These are phyloP conservation scores for Aureoboletus auriporus DNA, from an alignment of 768 basidiomycete species.

Conservation along the genomic window DNA sequence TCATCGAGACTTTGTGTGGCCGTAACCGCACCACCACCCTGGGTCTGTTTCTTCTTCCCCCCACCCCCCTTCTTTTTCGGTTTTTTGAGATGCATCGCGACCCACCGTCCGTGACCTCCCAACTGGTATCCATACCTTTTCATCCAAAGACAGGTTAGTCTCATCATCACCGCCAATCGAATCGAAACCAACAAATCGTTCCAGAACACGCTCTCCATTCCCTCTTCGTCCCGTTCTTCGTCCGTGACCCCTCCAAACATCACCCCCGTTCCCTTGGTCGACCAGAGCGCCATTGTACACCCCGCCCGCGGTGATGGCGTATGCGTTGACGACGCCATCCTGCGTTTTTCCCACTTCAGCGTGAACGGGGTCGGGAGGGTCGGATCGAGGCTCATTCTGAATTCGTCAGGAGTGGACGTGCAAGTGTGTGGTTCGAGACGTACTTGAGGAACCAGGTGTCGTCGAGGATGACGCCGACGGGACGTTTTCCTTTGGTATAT, in stretches of 20 bases:
- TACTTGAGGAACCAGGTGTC: slow-evolving; percentile 88
- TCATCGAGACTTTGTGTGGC: slow-evolving; percentile 3
- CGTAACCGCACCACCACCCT: not conserved
- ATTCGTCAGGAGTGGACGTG: not conserved
- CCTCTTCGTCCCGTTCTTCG: slow-evolving; percentile 82
- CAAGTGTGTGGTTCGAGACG: slow-evolving; percentile 10
- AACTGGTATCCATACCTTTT: slow-evolving; percentile 76
- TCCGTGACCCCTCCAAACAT: slow-evolving; percentile 89
- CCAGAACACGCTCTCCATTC: slow-evolving; percentile 79
- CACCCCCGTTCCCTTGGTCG: slow-evolving; percentile 60
- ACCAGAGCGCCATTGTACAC: slow-evolving; percentile 85
- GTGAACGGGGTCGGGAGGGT: slow-evolving; percentile 32
- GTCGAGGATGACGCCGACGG: slow-evolving; percentile 82
- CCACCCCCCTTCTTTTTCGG: slow-evolving; percentile 51
- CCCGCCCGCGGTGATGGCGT: slow-evolving; percentile 73
- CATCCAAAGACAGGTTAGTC: not conserved
- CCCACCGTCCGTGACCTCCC: slow-evolving; percentile 71
- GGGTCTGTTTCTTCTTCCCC: slow-evolving; percentile 39
- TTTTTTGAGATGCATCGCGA: slow-evolving; percentile 63
- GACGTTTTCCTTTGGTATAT: slow-evolving; percentile 80
- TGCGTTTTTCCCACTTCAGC: slow-evolving; percentile 85
- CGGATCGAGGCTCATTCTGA: slow-evolving; percentile 31
- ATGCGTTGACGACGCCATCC: slow-evolving; percentile 53
- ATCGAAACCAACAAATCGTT: slow-evolving; percentile 66
- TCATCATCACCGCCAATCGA: not conserved